A percentile compares a stretch with the other conserved stretches of the same genome.
Conservation (phyloP, 208 protist species). For the Acanthamoeba culbertsoni region DNA sequence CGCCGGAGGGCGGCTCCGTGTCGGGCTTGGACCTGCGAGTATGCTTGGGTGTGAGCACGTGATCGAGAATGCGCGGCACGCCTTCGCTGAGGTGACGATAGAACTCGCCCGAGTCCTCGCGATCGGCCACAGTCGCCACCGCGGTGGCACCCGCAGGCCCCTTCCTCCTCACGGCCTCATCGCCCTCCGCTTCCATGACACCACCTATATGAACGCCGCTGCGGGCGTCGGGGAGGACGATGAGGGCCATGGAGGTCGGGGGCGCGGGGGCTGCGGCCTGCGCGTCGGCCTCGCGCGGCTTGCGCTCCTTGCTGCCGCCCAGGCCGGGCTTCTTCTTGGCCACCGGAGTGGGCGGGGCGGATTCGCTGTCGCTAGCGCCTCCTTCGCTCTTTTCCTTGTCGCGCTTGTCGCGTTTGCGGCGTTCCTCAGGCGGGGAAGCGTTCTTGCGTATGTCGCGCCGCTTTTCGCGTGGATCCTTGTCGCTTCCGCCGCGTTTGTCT, state of each 20-base stretch:
- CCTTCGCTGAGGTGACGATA: conserved; percentile 46
- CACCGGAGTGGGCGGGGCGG: background rate
- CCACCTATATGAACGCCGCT: too few species aligned
- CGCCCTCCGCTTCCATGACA: background rate
- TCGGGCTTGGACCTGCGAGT: background rate
- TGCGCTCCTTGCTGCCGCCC: background rate
- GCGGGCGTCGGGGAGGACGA: background rate
- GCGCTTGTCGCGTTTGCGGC: background rate
- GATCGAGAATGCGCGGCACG: conserved; percentile 12
- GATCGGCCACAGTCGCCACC: background rate
- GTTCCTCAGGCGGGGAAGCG: background rate
- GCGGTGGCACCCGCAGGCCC: background rate
- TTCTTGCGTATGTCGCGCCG: conserved; percentile 3
- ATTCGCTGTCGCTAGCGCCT: background rate
- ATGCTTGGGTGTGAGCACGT: background rate
- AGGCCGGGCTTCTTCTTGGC: background rate
- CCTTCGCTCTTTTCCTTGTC: background rate
- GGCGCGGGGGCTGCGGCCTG: background rate
- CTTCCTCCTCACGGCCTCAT: background rate
- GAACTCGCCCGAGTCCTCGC: conserved; percentile 46
- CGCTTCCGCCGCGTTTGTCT: background rate
- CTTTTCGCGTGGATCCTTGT: conserved; percentile 53
- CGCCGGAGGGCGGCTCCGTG: background rate
- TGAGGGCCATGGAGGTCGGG: background rate
- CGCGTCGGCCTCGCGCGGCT: background rate